Evolutionary conservation across 1,284 basidiomycete species (phyloP).

Genomic region (Tilletia indica): DNA sequence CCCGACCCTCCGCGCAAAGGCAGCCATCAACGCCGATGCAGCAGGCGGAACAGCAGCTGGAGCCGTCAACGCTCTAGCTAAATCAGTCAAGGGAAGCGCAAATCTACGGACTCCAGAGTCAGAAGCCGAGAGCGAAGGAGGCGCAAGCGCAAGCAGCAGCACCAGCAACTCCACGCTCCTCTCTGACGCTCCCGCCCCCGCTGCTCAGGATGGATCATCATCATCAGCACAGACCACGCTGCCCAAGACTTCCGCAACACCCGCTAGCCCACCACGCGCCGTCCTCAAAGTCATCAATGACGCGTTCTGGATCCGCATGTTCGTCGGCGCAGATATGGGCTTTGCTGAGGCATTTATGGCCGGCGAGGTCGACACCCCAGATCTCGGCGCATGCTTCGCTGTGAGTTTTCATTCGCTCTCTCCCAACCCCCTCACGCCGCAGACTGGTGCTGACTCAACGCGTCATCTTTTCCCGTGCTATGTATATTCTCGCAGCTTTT

Average conservation of each 20-base stretch:
- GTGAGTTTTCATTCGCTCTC: conserved; percentile 30
- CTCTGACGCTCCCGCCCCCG: not conserved
- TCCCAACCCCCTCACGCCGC: not conserved
- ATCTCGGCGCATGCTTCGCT: conserved; percentile 76
- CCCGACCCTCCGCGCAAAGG: conserved; percentile 9
- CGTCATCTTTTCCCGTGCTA: not conserved
- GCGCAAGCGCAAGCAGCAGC: not conserved
- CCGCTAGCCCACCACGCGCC: conserved; percentile 55
- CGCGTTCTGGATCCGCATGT: conserved; percentile 73
- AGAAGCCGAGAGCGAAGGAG: conserved; percentile 10
- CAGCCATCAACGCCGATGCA: not conserved
- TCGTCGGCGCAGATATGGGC: conserved; percentile 70
- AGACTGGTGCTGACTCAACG: not conserved
- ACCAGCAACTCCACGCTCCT: not conserved
- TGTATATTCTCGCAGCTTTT: conserved; percentile 60
- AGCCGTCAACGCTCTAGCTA: not conserved
- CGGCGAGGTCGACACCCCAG: conserved; percentile 71
- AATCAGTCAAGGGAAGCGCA: not conserved
- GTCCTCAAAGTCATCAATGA: conserved; percentile 68
- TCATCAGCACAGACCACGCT: not conserved
- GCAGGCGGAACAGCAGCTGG: not conserved
- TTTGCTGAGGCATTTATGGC: conserved; percentile 87
- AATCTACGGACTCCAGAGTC: not conserved
- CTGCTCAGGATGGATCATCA: too few species aligned
- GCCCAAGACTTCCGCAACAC: not conserved